A percentile compares a stretch with the other conserved stretches of the same genome.
Evolutionary conservation across 495 filamentous ascomycete species (phyloP).

Genomic region (Aspergillus panamensis): DNA sequence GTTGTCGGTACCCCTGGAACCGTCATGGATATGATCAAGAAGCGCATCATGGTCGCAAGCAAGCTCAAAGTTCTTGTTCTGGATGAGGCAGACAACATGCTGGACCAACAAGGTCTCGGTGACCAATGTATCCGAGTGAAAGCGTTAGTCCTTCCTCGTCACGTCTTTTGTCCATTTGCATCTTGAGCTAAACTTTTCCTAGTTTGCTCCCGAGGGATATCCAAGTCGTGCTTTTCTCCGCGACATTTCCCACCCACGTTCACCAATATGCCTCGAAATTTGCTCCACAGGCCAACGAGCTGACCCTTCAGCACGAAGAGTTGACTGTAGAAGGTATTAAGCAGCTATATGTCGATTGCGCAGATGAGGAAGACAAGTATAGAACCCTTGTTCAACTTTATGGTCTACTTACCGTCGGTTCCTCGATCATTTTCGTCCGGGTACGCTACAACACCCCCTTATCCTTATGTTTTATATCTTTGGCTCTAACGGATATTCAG

Average conservation of each 20-base stretch:
- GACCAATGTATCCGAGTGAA: slow-evolving; percentile 93
- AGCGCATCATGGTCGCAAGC: slow-evolving; percentile 59
- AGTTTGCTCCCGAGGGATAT: slow-evolving; percentile 66
- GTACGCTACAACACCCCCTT: slow-evolving; percentile 43
- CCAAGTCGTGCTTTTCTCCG: slow-evolving; percentile 92
- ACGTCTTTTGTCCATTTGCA: not conserved
- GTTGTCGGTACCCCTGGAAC: slow-evolving; percentile 95
- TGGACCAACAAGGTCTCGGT: slow-evolving; percentile 88
- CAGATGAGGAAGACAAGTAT: slow-evolving; percentile 77
- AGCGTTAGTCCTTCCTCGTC: slow-evolving; percentile 53
- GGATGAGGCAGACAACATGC: slow-evolving; percentile 96
- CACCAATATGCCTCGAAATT: slow-evolving; percentile 73
- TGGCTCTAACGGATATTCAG: slow-evolving; percentile 37
- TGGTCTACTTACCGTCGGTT: slow-evolving; percentile 89
- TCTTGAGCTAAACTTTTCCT: slow-evolving; percentile 16
- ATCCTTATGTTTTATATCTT: not conserved
- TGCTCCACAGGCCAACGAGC: slow-evolving; percentile 79
- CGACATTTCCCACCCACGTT: slow-evolving; percentile 87
- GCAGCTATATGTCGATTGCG: slow-evolving; percentile 93
- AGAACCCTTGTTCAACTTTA: slow-evolving; percentile 85
- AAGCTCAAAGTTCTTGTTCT: slow-evolving; percentile 75
- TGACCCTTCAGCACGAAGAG: slow-evolving; percentile 84
- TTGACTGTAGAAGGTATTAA: slow-evolving; percentile 96
- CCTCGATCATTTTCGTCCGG: slow-evolving; percentile 95
- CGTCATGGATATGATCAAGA: slow-evolving; percentile 77